Percentiles rank a stretch among this genome's conserved stretches.
These are phyloP conservation scores for Nitzschia sp. DNA, from an alignment of 108 stramenopile genomes.

Conservation along the genomic window DNA sequence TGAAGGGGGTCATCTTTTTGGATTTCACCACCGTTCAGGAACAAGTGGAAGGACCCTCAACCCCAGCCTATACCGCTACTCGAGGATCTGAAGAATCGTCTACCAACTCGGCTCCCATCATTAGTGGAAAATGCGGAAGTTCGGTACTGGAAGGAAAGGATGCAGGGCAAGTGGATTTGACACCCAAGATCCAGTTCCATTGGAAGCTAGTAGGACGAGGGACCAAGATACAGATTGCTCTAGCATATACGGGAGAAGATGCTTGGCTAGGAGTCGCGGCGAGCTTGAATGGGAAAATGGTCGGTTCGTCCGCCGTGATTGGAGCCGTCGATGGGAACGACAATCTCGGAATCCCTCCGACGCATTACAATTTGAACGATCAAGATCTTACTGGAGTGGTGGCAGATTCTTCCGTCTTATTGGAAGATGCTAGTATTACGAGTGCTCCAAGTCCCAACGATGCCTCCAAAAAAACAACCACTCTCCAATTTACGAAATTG, in stretches of 20 bases:
- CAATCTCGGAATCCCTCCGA: background rate
- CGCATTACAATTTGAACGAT: constrained; percentile 11
- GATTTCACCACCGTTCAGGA: constrained; percentile 13
- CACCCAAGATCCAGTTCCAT: constrained; percentile 15
- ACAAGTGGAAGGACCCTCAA: background rate
- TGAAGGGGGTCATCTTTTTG: constrained; percentile 26
- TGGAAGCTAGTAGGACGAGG: constrained; percentile 12
- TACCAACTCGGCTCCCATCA: constrained; percentile 14
- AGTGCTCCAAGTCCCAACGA: constrained; percentile 9
- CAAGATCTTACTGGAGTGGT: background rate
- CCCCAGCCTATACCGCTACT: background rate
- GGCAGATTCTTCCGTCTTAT: background rate
- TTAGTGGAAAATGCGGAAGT: constrained; percentile 15
- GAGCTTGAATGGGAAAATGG: constrained; percentile 39
- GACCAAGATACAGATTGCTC: constrained; percentile 14
- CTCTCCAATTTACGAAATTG: constrained; percentile 3
- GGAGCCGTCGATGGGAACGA: constrained; percentile 28
- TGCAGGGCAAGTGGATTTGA: constrained; percentile 9
- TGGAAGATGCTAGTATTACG: constrained; percentile 19
- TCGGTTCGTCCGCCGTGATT: constrained; percentile 50
- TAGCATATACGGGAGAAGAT: constrained; percentile 4
- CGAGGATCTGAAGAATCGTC: background rate
- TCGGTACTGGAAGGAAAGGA: constrained; percentile 5
- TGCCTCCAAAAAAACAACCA: background rate
- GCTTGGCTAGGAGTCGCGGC: constrained; percentile 49